Evolutionary conservation across 2,329 filamentous ascomycete species (phyloP), one percentile per base, ranked within the genome.

Genomic region (Fusarium sp.): DNA sequence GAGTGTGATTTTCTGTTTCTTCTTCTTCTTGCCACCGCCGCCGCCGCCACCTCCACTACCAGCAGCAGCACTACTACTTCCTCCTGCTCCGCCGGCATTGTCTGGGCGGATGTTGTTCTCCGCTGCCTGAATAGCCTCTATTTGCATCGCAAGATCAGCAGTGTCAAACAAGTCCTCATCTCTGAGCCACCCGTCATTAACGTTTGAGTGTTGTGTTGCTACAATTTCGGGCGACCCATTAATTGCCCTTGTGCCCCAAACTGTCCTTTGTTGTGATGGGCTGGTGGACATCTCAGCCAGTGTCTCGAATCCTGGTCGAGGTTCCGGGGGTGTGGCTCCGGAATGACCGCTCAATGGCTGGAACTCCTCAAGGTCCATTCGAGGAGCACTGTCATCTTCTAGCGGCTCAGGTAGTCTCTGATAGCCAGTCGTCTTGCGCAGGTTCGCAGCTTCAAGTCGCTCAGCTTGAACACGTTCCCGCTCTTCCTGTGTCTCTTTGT

Each of bases 181-280:
- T 72, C 92, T 90, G 17, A 95, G 82, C 94, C 94, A 98, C 1
- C 94, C 95, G 76, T 98, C 94, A 65, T 94, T 89, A 11, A 54
- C 58, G 54, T 63, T 62, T 77, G 73, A 40, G 49, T 40, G 46
- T 38, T 42, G 70, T 15, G 59, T 68, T 36, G 84, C 77, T 28
- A 79, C 79, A 28, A 89, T 73, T 13, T 87, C 85, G 3, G 90
- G 88, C 5, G 88, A 90, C 1, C 81, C 81, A 0, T 89, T 82
- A 4, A 97, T 82, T 0, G 87, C 89, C 5, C 88, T 85, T 1
- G 95, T 98, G n/a, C 95, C 95, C 95, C 95, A 98, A 1, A 98
- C 93, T 0, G 95, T 98, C 65, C 89, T 90, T 40, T 88, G 84
- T 1, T 89, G 88, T 8, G 89, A 90, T 0, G 94, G 94, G 66